Evolutionary conservation across 768 basidiomycete species (phyloP).

Genomic region (Tricholoma furcatifolium): DNA sequence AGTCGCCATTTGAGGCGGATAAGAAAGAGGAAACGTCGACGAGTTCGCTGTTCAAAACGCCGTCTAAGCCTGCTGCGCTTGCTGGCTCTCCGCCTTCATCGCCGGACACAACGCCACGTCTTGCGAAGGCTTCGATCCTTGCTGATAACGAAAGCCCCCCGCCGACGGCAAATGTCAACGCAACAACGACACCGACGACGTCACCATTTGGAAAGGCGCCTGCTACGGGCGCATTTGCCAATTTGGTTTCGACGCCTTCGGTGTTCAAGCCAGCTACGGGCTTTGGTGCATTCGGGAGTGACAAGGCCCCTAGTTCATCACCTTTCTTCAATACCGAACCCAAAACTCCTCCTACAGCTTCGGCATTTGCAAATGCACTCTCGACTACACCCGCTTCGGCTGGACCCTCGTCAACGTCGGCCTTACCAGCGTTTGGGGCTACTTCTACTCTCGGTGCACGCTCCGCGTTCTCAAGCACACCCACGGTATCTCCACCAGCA

Average conservation of each 20-base stretch:
- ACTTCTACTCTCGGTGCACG: slow-evolving; percentile 12
- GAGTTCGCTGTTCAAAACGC: neutral
- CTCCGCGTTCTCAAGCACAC: slow-evolving; percentile 27
- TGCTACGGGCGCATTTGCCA: slow-evolving; percentile 37
- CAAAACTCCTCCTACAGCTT: slow-evolving; percentile 31
- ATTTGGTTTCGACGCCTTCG: slow-evolving; percentile 32
- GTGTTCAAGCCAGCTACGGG: slow-evolving; percentile 41
- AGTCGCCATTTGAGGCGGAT: neutral
- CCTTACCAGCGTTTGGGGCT: slow-evolving; percentile 22
- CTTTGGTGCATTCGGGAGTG: slow-evolving; percentile 49
- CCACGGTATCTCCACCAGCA: slow-evolving; percentile 23
- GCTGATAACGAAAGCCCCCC: slow-evolving; percentile 13
- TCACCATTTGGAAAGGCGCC: slow-evolving; percentile 17
- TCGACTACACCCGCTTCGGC: slow-evolving; percentile 31
- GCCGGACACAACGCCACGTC: slow-evolving; percentile 18
- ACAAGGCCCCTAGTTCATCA: slow-evolving; percentile 38
- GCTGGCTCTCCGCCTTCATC: slow-evolving; percentile 19
- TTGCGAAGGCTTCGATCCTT: slow-evolving; percentile 15
- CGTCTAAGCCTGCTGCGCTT: slow-evolving; percentile 7
- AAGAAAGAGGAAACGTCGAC: neutral
- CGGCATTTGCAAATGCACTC: slow-evolving; percentile 32
- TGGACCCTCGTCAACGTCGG: slow-evolving; percentile 31
- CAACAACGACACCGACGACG: slow-evolving; percentile 23
- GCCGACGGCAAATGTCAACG: slow-evolving; percentile 16
- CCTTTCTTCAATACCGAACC: slow-evolving; percentile 51